Percentiles rank a stretch among this genome's conserved stretches.
These are phyloP conservation scores for Tulasnella sp. DNA, from an alignment of 768 basidiomycete genomes.

Conservation along the genomic window DNA sequence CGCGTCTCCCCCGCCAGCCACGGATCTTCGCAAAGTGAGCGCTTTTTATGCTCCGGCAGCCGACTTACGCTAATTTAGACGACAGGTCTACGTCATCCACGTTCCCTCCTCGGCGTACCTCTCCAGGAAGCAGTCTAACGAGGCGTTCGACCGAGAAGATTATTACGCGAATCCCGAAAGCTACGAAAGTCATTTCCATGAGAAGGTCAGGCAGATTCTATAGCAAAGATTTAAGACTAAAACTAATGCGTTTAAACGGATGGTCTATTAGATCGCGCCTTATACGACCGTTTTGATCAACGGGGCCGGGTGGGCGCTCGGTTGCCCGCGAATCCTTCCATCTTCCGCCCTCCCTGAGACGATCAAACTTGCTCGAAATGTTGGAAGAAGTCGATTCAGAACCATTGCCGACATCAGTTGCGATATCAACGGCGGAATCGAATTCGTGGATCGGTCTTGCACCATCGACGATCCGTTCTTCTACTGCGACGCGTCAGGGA, in stretches of 20 bases:
- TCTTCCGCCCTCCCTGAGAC: conserved; percentile 51
- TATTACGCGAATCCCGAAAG: conserved; percentile 67
- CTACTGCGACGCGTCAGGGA: conserved; percentile 29
- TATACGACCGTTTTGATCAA: conserved; percentile 80
- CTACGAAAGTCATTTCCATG: conserved; percentile 61
- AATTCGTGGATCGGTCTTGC: conserved; percentile 69
- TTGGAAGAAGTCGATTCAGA: conserved; percentile 47
- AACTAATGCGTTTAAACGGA: too few relatives aligned
- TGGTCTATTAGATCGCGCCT: conserved; percentile 68
- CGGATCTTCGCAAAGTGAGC: conserved; percentile 50
- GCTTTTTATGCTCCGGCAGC: not conserved
- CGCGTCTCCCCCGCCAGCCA: conserved; percentile 34
- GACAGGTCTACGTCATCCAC: conserved; percentile 72
- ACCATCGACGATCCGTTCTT: conserved; percentile 70
- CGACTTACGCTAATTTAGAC: not conserved
- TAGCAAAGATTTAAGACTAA: too few relatives aligned
- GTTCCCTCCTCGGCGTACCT: conserved; percentile 55
- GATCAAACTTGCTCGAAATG: conserved; percentile 40
- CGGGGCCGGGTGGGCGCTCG: conserved; percentile 74
- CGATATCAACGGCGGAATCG: conserved; percentile 79
- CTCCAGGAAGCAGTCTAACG: conserved; percentile 43
- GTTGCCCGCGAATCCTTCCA: conserved; percentile 72
- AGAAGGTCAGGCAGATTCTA: conserved; percentile 46
- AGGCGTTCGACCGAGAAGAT: conserved; percentile 49
- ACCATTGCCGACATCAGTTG: conserved; percentile 85